Evolutionary conservation across 228 moss, liverwort and hornwort genomes (phyloP), one percentile per base, ranked within the genome.

Genomic region (Sphagnum magellanicum): DNA sequence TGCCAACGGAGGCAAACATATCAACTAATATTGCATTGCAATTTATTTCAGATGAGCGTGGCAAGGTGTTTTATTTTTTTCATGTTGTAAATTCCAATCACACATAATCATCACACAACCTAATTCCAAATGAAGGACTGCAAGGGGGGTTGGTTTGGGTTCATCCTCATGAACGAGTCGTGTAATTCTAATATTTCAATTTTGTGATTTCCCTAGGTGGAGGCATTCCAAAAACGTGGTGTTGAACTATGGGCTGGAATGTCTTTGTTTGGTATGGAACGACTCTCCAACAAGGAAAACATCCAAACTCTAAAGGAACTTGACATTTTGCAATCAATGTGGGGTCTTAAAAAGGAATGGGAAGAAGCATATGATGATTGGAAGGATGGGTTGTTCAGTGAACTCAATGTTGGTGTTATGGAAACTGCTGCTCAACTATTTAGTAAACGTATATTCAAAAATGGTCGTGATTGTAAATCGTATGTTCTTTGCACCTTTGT

Each of bases 241-340:
- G 69, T 75, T 60, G 91, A 91, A 71, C 79, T 91, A n/a, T 91
- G 91, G 91, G 84, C 77, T 61, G 91, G 91, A 67, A 91, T 91
- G 91, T 79, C 84, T 51, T 75, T 91, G 1, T 91, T 91, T 70
- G 91, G 91, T 53, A 91, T 91, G 87, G 89, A 91, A 72, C 87
- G 86, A 71, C 74, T 91, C 6, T 88, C 88, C 6, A 88, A 89
- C 61, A 91, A 91, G 63, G 91, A 91, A 49, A 91, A 87, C 64
- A 81, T 82, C 12, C 91, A 91, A 78, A 89, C 89, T 4, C 12
- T 84, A 17, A 91, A 89, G 82, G 91, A 91, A 13, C 87, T 91
- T 59, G 89, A 91, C 67, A 74, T 89, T 64, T 79, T 91, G 9
- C 79, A 74, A 46, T 73, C 75, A 63, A 91, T 91, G 84, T 91